Evolutionary conservation across 176 grass and related monocot species (phyloP), one percentile per base, ranked within the genome.

Genomic region (Pontederia paniculata): DNA sequence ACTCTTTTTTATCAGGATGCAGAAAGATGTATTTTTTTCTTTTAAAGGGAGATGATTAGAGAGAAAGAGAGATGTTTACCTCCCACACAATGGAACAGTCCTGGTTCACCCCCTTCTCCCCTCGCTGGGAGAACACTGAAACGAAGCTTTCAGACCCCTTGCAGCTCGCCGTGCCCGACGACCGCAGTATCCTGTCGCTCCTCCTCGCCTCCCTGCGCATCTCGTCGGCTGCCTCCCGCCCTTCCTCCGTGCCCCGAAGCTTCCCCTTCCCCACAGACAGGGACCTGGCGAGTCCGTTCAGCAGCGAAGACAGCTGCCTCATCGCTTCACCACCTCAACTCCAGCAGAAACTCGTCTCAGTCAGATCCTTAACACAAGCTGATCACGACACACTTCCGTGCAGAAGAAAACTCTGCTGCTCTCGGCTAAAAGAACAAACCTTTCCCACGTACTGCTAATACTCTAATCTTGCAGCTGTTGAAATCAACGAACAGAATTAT

Each of bases 41-140:
- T 18, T 8, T n/a, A 43, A 44, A 2, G 64, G 42, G 13, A 66
- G 14, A 57, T 9, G 48, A 23, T 42, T n/a, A 57, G 5, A 58
- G 10, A 64, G 17, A 0, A 9, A 2, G 2, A 15, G 1, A 11
- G 1, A 4, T 0, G 12, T 52, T 48, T 44, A 84, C 94, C 94
- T 98, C 80, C 80, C 80, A 98, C 44, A 98, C 94, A 73, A 98
- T 77, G 72, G 77, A 80, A 70, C 83, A 74, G 64, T 93, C 94
- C 76, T 98, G 94, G 57, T 93, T 98, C 73, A 57, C 61, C 23
- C 94, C 94, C 71, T 98, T 98, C 77, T 98, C 86, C 70, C 93
- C 94, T 57, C 86, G 79, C 20, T 77, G 74, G 14, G 94, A 84
- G 77, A 74, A 84, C n/a, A 77, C 86, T 55, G 94, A 82, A 12